Percentiles rank a stretch among this genome's conserved stretches.
Conservation (phyloP, 2,329 filamentous ascomycete genomes). For the Lachnellula cervina region DNA sequence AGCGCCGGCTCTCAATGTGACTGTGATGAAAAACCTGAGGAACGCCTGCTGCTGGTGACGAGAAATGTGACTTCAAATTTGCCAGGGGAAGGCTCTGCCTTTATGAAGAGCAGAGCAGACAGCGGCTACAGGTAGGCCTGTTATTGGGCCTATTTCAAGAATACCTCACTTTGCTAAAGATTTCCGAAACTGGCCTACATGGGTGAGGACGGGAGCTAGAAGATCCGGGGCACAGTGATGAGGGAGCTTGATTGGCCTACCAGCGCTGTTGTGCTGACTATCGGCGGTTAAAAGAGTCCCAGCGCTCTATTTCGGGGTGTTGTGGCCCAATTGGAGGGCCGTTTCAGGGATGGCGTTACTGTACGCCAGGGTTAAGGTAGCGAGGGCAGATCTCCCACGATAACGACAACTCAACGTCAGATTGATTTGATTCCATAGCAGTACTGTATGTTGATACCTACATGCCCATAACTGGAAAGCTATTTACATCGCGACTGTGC, state of each 20-base stretch:
- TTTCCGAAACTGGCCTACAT: constrained; percentile 22
- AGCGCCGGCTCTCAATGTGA: constrained; percentile 18
- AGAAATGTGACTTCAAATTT: constrained; percentile 15
- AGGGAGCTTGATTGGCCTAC: constrained; percentile 14
- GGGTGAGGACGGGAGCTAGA: constrained; percentile 11
- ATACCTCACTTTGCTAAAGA: constrained; percentile 5
- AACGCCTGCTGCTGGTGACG: constrained; percentile 9
- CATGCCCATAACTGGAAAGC: not conserved
- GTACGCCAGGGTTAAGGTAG: not conserved
- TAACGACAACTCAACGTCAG: not conserved
- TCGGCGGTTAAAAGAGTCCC: constrained; percentile 16
- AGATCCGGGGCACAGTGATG: constrained; percentile 1
- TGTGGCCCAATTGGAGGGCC: constrained; percentile 2
- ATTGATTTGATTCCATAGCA: not conserved
- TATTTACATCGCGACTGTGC: not conserved
- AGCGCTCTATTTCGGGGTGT: constrained; percentile 11
- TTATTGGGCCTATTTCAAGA: constrained; percentile 23
- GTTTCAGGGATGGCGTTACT: constrained; percentile 1
- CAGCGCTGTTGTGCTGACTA: constrained; percentile 2
- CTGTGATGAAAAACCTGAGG: constrained; percentile 15
- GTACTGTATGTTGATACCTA: not conserved
- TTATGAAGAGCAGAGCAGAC: constrained; percentile 17
- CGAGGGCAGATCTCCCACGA: not conserved
- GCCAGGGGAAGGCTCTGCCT: constrained; percentile 13
- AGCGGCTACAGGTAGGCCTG: constrained; percentile 24